Evolutionary conservation across 768 basidiomycete genomes (phyloP).

Genomic region (Macrolepiota albuminosa): DNA sequence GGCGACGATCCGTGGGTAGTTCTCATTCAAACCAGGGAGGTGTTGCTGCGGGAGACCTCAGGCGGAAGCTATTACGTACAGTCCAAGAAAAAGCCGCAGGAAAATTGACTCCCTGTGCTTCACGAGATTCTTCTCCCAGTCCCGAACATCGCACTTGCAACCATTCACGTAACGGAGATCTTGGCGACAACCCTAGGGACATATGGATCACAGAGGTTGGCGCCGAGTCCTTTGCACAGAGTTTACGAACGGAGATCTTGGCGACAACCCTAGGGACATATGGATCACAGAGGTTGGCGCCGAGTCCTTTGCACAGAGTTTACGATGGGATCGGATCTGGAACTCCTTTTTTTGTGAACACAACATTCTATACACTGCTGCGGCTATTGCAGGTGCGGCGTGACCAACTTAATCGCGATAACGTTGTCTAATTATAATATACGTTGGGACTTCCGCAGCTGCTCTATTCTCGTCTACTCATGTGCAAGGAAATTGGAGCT

Average conservation of each 20-base stretch:
- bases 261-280: slow-evolving; percentile 36
- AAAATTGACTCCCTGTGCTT: slow-evolving; percentile 31
- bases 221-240: slow-evolving; percentile 21
- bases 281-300: slow-evolving; percentile 56
- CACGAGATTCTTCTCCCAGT: slow-evolving; percentile 38
- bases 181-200: slow-evolving; percentile 33
- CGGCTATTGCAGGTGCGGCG: slow-evolving; percentile 79
- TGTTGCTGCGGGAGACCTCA: slow-evolving; percentile 60
- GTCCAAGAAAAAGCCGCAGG: slow-evolving; percentile 52
- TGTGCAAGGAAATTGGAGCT: slow-evolving; percentile 80
- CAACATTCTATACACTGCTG: slow-evolving; percentile 86
- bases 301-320: slow-evolving; percentile 20
- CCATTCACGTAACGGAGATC: slow-evolving; percentile 23
- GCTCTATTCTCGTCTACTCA: slow-evolving; percentile 80
- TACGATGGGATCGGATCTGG: slow-evolving; percentile 22
- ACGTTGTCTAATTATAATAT: slow-evolving; percentile 10
- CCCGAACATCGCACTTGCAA: slow-evolving; percentile 29
- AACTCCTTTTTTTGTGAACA: slow-evolving; percentile 83
- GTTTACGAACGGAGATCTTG: slow-evolving; percentile 23
- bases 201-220: slow-evolving; percentile 58
- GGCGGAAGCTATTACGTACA: slow-evolving; percentile 77
- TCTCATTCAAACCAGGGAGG: slow-evolving; percentile 33
- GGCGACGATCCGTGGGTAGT: slow-evolving; percentile 43
- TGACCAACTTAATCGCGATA: slow-evolving; percentile 6
- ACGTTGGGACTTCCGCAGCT: slow-evolving; percentile 42